These are phyloP conservation scores for Leccinum uliginosum DNA, from an alignment of 768 basidiomycete species.

Conservation along the genomic window DNA sequence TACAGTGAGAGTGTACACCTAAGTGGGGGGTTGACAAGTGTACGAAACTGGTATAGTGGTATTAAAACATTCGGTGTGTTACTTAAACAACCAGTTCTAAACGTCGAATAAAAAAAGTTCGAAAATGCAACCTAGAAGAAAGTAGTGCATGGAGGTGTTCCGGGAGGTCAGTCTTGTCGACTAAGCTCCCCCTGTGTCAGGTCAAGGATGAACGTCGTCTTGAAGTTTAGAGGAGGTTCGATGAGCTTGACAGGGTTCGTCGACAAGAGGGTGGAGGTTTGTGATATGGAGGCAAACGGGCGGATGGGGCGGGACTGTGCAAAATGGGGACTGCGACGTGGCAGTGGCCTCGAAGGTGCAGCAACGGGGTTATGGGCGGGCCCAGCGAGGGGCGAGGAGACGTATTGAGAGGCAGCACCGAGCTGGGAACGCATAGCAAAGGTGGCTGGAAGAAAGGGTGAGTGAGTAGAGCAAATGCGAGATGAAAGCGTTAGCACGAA, in stretches of 20 bases:
- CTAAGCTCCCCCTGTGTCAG: conserved; percentile 82
- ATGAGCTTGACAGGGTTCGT: conserved; percentile 69
- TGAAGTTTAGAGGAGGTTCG: conserved; percentile 69
- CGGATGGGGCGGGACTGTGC: conserved; percentile 71
- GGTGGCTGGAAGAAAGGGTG: conserved; percentile 28
- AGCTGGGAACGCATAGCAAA: conserved; percentile 31
- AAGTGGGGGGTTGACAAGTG: background rate
- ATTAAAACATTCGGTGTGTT: conserved; percentile 16
- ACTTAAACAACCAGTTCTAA: conserved; percentile 18
- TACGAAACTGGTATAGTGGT: conserved; percentile 7
- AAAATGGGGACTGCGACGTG: conserved; percentile 52
- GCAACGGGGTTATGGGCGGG: conserved; percentile 30
- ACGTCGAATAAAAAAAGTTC: conserved; percentile 19
- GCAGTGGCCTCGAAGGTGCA: conserved; percentile 30
- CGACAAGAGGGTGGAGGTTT: conserved; percentile 17
- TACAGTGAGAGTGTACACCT: background rate
- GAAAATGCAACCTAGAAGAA: background rate
- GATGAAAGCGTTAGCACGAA: conserved; percentile 20
- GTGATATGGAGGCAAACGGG: conserved; percentile 64
- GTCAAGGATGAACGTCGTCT: conserved; percentile 68
- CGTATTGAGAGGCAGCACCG: conserved; percentile 33
- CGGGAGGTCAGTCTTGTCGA: conserved; percentile 47
- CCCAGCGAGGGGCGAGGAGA: conserved; percentile 63
- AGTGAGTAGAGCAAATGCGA: background rate
- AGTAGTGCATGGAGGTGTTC: background rate